These are phyloP conservation scores for Sonneratia alba DNA, from an alignment of 345 rosid species.

Conservation along the genomic window DNA sequence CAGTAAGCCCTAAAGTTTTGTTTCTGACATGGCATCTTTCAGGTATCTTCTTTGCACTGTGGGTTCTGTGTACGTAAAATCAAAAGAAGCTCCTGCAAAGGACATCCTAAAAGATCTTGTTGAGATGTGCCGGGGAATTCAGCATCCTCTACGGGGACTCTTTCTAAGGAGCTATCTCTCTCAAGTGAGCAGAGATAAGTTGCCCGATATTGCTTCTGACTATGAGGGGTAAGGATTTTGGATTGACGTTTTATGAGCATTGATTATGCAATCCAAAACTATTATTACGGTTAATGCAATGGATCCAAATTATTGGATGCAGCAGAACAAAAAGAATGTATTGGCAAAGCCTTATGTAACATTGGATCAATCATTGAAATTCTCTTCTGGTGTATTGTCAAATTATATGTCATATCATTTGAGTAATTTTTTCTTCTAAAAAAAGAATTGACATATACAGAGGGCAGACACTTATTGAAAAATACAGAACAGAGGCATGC, in stretches of 20 bases:
- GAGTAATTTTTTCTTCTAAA: background rate
- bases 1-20: background rate
- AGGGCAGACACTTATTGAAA: background rate
- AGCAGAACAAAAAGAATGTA: background rate
- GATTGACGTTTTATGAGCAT: background rate
- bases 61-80: constrained; percentile 89
- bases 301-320: background rate
- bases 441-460: background rate
- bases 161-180: constrained; percentile 97
- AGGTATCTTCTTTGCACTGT: constrained; percentile 97
- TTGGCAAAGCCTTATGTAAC: background rate
- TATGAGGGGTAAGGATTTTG: constrained; percentile 78
- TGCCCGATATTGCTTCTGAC: constrained; percentile 91
- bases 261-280: background rate
- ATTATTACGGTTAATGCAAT: background rate
- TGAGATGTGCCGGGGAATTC: constrained; percentile 99
- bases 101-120: constrained; percentile 98
- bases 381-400: background rate
- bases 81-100: constrained; percentile 97
- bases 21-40: constrained; percentile 2
- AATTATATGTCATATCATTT: background rate
- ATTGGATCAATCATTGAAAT: background rate
- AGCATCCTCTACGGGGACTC: constrained; percentile 96
- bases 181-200: constrained; percentile 90
- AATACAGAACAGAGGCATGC: background rate